Percentiles rank a stretch among this genome's conserved stretches.
These are phyloP conservation scores for Pestalotiopsis fici DNA, from an alignment of 2,329 filamentous ascomycete species.

Conservation along the genomic window DNA sequence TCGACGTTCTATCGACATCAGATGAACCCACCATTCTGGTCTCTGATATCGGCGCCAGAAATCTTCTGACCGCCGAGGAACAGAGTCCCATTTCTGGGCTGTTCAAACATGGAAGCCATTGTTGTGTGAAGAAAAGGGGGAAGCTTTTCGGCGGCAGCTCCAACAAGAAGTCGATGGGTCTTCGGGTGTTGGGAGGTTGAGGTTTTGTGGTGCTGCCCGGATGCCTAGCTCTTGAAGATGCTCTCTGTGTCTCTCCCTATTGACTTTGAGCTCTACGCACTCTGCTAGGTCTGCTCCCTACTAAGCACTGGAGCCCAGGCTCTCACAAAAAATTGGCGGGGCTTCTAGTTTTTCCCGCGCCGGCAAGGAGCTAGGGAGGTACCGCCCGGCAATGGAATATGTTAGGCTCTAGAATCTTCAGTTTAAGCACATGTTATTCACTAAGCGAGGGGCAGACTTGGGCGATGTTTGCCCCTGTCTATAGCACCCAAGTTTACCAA, in stretches of 20 bases:
- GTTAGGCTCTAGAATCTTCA: not conserved
- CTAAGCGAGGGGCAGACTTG: not conserved
- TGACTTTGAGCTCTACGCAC: constrained; percentile 4
- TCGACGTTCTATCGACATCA: not conserved
- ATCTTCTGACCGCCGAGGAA: constrained; percentile 98
- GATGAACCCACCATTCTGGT: constrained; percentile 78
- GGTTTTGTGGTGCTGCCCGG: not conserved
- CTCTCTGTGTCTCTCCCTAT: not conserved
- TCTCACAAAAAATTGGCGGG: constrained; percentile 9
- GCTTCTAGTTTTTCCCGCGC: constrained; percentile 7
- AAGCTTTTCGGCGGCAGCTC: not conserved
- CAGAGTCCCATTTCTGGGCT: constrained; percentile 90
- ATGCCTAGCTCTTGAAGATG: constrained; percentile 5
- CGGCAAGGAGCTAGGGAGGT: not conserved
- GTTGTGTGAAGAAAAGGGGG: constrained; percentile 13
- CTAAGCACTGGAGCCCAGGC: not conserved
- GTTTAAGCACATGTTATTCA: not conserved
- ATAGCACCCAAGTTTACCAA: not conserved
- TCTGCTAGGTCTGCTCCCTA: not conserved
- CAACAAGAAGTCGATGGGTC: not conserved
- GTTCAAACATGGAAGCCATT: constrained; percentile 97
- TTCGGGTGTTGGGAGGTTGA: not conserved
- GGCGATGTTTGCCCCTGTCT: not conserved
- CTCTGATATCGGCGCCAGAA: constrained; percentile 91
- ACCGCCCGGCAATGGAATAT: not conserved